Evolutionary conservation across 164 flowering plant species (phyloP).

Genomic region (Vitis labrusca): DNA sequence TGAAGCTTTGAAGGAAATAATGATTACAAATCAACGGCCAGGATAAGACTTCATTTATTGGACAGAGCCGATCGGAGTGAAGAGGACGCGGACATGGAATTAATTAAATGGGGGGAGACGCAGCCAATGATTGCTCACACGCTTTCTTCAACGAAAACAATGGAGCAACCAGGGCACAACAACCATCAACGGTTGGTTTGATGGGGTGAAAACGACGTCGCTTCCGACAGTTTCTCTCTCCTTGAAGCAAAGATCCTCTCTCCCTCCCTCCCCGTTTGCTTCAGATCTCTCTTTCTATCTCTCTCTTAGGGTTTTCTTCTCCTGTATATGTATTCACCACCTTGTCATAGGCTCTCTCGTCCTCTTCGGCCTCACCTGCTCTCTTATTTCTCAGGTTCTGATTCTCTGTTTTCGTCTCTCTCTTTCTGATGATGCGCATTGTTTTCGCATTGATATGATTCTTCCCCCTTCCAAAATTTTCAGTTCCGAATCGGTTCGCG

Average conservation of each 20-base stretch:
- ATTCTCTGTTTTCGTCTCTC: not conserved
- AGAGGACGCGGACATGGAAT: too few species aligned
- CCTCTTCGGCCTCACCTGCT: not conserved
- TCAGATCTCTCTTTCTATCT: conserved; percentile 19
- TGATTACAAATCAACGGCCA: too few species aligned
- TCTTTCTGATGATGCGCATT: not conserved
- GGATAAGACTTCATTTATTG: too few species aligned
- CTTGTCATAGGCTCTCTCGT: conserved; percentile 5
- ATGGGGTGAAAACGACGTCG: conserved; percentile 30
- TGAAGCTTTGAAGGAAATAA: too few species aligned
- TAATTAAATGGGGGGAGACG: not conserved
- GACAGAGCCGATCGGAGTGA: too few species aligned
- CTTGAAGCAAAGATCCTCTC: conserved; percentile 39
- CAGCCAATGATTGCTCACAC: conserved; percentile 1
- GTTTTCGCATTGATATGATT: conserved; percentile 11
- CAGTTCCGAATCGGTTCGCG: conserved; percentile 9
- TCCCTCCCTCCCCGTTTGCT: not conserved
- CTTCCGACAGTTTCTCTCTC: conserved; percentile 31
- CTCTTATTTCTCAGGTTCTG: not conserved
- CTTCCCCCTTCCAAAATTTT: conserved; percentile 13
- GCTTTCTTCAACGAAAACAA: conserved; percentile 11
- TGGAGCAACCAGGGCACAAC: conserved; percentile 16
- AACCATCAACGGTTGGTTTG: conserved; percentile 4
- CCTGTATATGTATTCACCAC: conserved; percentile 2
- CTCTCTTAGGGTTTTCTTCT: conserved; percentile 5